Evolutionary conservation across 2,329 filamentous ascomycete genomes (phyloP).

Genomic region (Monilinia polystroma): DNA sequence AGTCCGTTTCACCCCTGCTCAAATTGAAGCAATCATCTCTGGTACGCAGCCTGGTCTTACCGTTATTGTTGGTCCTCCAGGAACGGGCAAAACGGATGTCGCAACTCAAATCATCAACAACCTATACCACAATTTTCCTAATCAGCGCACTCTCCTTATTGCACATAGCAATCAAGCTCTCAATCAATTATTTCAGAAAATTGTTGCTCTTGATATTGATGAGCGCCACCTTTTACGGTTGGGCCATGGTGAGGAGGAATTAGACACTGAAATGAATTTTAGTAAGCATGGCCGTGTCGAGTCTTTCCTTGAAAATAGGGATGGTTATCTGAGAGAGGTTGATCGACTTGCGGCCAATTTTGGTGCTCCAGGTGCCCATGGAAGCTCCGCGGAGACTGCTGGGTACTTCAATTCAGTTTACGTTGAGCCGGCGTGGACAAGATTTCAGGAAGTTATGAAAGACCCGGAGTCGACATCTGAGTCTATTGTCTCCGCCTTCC

Average conservation of each 20-base stretch:
- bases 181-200: slow-evolving; percentile 97
- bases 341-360: slow-evolving; percentile 82
- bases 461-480: slow-evolving; percentile 55
- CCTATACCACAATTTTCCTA: slow-evolving; percentile 96
- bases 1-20: slow-evolving; percentile 85
- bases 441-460: slow-evolving; percentile 68
- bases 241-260: slow-evolving; percentile 92
- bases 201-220: slow-evolving; percentile 93
- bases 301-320: slow-evolving; percentile 87
- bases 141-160: slow-evolving; percentile 85
- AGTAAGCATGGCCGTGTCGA: slow-evolving; percentile 95
- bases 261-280: slow-evolving; percentile 82
- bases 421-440: slow-evolving; percentile 82
- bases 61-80: slow-evolving; percentile 89
- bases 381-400: slow-evolving; percentile 92
- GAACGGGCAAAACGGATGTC: slow-evolving; percentile 98
- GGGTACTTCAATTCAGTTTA: slow-evolving; percentile 96
- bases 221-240: slow-evolving; percentile 88
- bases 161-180: slow-evolving; percentile 97
- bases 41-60: slow-evolving; percentile 93
- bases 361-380: slow-evolving; percentile 87
- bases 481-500: slow-evolving; percentile 72
- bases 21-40: slow-evolving; percentile 89
- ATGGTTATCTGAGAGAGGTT: slow-evolving; percentile 76
- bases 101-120: slow-evolving; percentile 98